These are phyloP conservation scores for Rauvolfia tetraphylla DNA, from an alignment of 257 asterid genomes.

Conservation along the genomic window DNA sequence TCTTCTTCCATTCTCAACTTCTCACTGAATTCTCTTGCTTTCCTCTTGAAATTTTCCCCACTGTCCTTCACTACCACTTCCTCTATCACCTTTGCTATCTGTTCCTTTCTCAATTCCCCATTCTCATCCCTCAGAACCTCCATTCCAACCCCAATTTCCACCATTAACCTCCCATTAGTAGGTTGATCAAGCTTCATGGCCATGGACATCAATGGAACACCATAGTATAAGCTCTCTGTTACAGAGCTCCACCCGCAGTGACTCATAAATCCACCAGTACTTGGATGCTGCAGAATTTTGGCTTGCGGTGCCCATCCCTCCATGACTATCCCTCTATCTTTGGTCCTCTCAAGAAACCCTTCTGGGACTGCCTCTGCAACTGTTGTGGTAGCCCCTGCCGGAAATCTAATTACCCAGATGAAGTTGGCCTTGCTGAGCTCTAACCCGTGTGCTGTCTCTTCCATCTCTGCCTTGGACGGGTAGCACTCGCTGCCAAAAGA, in stretches of 20 bases:
- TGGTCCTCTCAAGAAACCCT: constrained; percentile 18
- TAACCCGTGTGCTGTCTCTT: constrained; percentile 17
- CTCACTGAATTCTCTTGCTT: constrained; percentile 6
- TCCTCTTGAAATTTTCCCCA: constrained; percentile 3
- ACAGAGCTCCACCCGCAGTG: constrained; percentile 25
- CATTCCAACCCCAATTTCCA: constrained; percentile 1
- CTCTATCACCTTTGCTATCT: constrained; percentile 1
- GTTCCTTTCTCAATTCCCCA: constrained; percentile 1
- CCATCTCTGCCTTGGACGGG: constrained; percentile 11
- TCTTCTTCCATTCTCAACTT: constrained; percentile 3
- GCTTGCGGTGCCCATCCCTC: constrained; percentile 25
- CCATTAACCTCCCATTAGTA: constrained; percentile 7
- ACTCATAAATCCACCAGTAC: constrained; percentile 16
- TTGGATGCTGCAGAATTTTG: constrained; percentile 12
- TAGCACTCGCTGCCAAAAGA: constrained; percentile 17
- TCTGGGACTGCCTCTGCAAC: constrained; percentile 12
- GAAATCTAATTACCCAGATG: constrained; percentile 15
- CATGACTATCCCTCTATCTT: constrained; percentile 12
- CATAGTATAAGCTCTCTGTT: constrained; percentile 6
- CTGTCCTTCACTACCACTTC: constrained; percentile 5
- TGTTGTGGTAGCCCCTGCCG: not conserved
- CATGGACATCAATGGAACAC: constrained; percentile 16
- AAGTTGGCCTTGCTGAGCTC: constrained; percentile 14
- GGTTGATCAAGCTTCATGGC: constrained; percentile 14
- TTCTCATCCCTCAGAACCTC: constrained; percentile 16